These are phyloP conservation scores for Colletotrichum phormii DNA, from an alignment of 2,329 filamentous ascomycete species.

Conservation along the genomic window DNA sequence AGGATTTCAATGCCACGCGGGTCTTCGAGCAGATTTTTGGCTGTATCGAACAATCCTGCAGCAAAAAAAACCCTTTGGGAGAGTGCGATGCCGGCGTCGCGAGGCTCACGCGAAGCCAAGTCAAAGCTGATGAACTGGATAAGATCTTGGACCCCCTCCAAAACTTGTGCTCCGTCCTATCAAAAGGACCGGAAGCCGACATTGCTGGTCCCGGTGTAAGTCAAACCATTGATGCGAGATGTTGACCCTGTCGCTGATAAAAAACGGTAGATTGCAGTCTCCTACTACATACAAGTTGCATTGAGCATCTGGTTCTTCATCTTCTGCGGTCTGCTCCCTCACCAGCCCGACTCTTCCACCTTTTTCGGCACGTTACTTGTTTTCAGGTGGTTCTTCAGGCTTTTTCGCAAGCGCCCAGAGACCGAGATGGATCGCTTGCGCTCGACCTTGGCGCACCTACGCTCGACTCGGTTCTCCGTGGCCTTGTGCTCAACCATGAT, in stretches of 20 bases:
- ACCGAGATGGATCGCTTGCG: neutral
- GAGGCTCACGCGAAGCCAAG: neutral
- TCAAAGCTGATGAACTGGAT: neutral
- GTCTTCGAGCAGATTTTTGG: neutral
- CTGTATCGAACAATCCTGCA: neutral
- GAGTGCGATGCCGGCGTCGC: neutral
- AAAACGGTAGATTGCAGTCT: neutral
- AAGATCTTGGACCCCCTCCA: neutral
- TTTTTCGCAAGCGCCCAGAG: neutral
- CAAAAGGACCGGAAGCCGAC: neutral
- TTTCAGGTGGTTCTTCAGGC: neutral
- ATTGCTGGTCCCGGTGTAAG: constrained; percentile 7
- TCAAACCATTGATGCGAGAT: too few relatives aligned
- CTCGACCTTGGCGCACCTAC: neutral
- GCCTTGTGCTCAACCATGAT: constrained; percentile 16
- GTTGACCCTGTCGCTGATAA: too few relatives aligned
- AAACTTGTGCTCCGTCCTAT: neutral
- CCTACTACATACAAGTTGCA: neutral
- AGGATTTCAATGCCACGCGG: neutral
- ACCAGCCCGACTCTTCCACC: neutral
- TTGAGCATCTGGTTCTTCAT: neutral
- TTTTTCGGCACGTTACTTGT: neutral
- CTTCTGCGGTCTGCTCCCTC: neutral
- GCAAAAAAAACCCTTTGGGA: neutral
- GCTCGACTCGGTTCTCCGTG: neutral